A percentile compares a stretch with the other conserved stretches of the same genome.
These are phyloP conservation scores for Neckera pumila DNA, from an alignment of 225 moss, liverwort and hornwort genomes.

Conservation along the genomic window DNA sequence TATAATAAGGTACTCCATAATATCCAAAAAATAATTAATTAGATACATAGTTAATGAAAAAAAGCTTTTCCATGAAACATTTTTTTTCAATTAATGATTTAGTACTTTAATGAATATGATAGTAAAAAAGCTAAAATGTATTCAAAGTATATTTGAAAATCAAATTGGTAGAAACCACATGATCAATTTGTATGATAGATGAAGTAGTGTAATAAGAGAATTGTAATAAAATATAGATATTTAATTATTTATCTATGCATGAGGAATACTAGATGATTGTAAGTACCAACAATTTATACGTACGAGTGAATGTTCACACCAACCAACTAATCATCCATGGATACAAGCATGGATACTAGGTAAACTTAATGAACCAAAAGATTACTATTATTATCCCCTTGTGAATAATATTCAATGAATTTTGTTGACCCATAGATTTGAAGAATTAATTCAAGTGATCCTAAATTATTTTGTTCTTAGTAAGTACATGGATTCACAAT, in stretches of 20 bases:
- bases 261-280: not conserved
- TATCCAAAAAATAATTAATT: not conserved
- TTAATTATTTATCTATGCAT: not conserved
- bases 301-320: too few species aligned
- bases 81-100: not conserved
- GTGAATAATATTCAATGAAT: not conserved
- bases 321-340: not conserved
- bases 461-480: not conserved
- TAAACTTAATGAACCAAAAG: too few species aligned
- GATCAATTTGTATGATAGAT: not conserved
- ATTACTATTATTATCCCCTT: not conserved
- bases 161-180: not conserved
- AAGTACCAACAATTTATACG: too few species aligned
- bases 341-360: too few species aligned
- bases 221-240: not conserved
- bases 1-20: not conserved
- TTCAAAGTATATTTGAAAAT: not conserved
- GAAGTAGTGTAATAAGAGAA: not conserved
- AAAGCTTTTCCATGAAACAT: accelerated
- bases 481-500: not conserved
- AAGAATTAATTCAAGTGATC: not conserved
- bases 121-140: not conserved
- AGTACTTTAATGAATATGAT: not conserved
- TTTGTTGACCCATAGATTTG: not conserved
- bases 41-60: not conserved